phyloP scores from a whole-genome alignment of 2,329 filamentous ascomycete genomes.

The Colletotrichum sansevieriae region DNA sequence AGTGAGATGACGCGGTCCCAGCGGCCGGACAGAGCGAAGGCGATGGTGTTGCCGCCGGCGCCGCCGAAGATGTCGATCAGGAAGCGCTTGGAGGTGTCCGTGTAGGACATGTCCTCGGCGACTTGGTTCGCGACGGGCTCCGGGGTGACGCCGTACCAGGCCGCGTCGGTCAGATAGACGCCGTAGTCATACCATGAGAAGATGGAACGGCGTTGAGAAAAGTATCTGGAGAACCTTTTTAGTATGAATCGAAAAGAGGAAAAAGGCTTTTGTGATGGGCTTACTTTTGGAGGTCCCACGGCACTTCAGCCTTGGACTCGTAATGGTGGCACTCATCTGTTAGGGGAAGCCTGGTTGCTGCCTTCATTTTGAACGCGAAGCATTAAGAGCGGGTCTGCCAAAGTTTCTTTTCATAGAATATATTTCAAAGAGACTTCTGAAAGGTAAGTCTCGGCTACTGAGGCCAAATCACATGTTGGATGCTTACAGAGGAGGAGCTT shows the following conservation, averaged over 20 bases:
- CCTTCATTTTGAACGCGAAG: constrained; percentile 51
- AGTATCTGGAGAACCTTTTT: constrained; percentile 74
- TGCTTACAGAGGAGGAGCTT: neutral
- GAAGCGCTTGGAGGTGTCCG: constrained; percentile 68
- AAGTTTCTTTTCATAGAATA: too few species aligned
- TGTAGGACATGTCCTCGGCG: constrained; percentile 75
- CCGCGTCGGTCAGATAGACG: constrained; percentile 90
- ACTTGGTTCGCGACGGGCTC: constrained; percentile 91
- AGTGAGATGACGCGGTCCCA: constrained; percentile 91
- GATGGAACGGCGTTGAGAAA: constrained; percentile 87
- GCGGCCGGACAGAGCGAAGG: constrained; percentile 84
- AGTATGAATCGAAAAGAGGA: neutral
- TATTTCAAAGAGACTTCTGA: neutral
- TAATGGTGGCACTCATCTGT: constrained; percentile 83
- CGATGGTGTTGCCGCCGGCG: constrained; percentile 93
- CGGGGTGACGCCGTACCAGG: constrained; percentile 97
- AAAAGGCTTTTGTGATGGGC: constrained; percentile 33
- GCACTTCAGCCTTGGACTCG: constrained; percentile 76
- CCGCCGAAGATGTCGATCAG: constrained; percentile 93
- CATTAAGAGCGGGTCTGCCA: constrained; percentile 23
- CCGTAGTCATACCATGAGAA: constrained; percentile 91
- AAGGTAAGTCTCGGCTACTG: neutral
- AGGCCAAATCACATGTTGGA: constrained; percentile 11
- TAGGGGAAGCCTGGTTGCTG: constrained; percentile 62
- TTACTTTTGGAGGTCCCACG: constrained; percentile 87